Conservation (phyloP, 1,139 yeast species). For the Chernovozyma aurita region DNA sequence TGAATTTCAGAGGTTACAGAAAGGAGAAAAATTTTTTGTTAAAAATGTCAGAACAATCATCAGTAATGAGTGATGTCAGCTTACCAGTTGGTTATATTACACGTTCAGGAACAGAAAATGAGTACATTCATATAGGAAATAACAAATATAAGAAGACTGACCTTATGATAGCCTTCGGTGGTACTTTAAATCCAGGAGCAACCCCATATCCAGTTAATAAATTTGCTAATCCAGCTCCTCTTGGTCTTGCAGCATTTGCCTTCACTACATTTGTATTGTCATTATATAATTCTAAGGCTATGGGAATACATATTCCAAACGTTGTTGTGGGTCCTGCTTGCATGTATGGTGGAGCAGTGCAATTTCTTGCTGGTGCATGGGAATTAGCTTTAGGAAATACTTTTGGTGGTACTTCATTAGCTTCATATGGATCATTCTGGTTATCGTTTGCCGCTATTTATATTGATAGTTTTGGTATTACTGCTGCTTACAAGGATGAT, state of each 20-base stretch:
- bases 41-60: neutral
- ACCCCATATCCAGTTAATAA: slow-evolving; percentile 31
- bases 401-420: slow-evolving; percentile 40
- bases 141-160: slow-evolving; percentile 4
- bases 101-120: slow-evolving; percentile 5
- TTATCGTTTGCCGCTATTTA: slow-evolving; percentile 34
- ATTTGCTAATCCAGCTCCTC: slow-evolving; percentile 58
- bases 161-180: slow-evolving; percentile 17
- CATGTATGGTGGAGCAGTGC: slow-evolving; percentile 46
- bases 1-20: too few relatives aligned
- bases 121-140: slow-evolving; percentile 5
- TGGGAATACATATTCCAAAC: slow-evolving; percentile 32
- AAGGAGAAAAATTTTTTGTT: too few relatives aligned
- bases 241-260: slow-evolving; percentile 54
- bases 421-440: slow-evolving; percentile 44
- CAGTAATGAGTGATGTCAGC: neutral
- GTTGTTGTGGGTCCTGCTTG: slow-evolving; percentile 39
- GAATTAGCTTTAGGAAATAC: slow-evolving; percentile 39
- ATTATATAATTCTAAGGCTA: slow-evolving; percentile 37
- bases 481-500: slow-evolving; percentile 47
- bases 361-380: slow-evolving; percentile 50
- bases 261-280: slow-evolving; percentile 47
- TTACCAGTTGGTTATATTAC: neutral
- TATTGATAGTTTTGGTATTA: slow-evolving; percentile 46
- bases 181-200: slow-evolving; percentile 35